Base-by-base conservation (phyloP, 192 early-diverging fungal species). In the Anaeromyces robustus region DNA sequence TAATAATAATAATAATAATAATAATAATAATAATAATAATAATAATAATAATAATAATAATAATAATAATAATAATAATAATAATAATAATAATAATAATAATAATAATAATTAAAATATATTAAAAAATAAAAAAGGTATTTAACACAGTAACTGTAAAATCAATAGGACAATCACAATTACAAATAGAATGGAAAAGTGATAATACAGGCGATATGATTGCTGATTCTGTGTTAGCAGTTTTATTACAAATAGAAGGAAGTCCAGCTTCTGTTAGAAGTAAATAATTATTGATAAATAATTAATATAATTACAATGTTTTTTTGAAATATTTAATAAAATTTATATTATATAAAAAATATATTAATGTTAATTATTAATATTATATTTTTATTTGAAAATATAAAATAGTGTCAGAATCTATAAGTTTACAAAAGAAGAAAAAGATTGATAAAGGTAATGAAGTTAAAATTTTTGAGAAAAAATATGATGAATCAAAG, bases 201-300 rank as follows among this genome's bases (percentile, higher is more conserved):
- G 92, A 95, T 84, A 86, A 92, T 30, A 90, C 96, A 83, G 97
- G 95, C 81, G 97, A 99, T 85, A 96, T 97, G 92, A 91, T 98
- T 2, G 97, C 96, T 11, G 97, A 99, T 81, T 94, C 97, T 43
- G 92, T 97, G 11, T 82, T 97, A 26, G 94, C 95, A 0, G 88
- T 97, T 30, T 87, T 97, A 26, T 78, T 95, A 77, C 92, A 94
- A 80, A 93, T 95, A 77, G 97, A 96, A 78, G 90, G 89, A 52
- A 93, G 92, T 82, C 95, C 95, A 29, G 96, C 96, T 0, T 94
- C 93, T 79, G 96, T 98, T 28, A 97, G 96, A 85, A 86, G 87
- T 89, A 82, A 16, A 41, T 41, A 41, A 12, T 7, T 34, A 34
- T 34, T 34, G 12, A 34, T 34, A 34, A 34, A 34, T 12, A 34